Conservation (phyloP, 352 stramenopile species). For the Globisporangium recalcitrans region DNA sequence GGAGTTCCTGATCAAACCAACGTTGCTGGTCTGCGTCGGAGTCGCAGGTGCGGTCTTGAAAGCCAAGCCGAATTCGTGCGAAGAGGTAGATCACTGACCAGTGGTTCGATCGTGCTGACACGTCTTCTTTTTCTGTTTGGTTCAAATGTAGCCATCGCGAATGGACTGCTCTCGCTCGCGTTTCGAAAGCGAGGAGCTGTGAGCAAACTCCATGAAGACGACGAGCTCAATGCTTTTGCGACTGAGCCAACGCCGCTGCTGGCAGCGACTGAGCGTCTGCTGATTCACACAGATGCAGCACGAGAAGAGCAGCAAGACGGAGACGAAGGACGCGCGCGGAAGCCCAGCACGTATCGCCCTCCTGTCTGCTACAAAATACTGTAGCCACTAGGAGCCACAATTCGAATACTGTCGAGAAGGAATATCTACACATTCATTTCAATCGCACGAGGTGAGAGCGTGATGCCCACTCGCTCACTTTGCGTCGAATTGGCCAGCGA, state of each 20-base stretch:
- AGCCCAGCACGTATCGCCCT: constrained; percentile 5
- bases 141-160: constrained; percentile 1
- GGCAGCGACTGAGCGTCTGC: constrained; percentile 6
- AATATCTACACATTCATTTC: not conserved
- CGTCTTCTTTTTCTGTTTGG: not conserved
- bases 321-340: not conserved
- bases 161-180: constrained; percentile 7
- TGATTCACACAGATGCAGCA: not conserved
- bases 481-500: too few relatives aligned
- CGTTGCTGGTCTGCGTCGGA: constrained; percentile 2
- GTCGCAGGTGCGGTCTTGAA: constrained; percentile 7
- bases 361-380: constrained; percentile 16
- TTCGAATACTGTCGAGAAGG: too few relatives aligned
- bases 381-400: too few relatives aligned
- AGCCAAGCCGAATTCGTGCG: not conserved
- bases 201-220: not conserved
- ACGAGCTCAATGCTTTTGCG: not conserved
- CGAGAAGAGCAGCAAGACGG: not conserved
- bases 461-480: too few relatives aligned
- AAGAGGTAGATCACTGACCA: not conserved
- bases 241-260: not conserved
- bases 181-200: not conserved
- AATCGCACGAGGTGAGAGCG: too few relatives aligned
- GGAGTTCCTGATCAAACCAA: constrained; percentile 7
- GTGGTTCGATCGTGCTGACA: not conserved